Evolutionary conservation across 345 rosid species (phyloP), one percentile per base, ranked within the genome.

Genomic region (Mangifera indica): DNA sequence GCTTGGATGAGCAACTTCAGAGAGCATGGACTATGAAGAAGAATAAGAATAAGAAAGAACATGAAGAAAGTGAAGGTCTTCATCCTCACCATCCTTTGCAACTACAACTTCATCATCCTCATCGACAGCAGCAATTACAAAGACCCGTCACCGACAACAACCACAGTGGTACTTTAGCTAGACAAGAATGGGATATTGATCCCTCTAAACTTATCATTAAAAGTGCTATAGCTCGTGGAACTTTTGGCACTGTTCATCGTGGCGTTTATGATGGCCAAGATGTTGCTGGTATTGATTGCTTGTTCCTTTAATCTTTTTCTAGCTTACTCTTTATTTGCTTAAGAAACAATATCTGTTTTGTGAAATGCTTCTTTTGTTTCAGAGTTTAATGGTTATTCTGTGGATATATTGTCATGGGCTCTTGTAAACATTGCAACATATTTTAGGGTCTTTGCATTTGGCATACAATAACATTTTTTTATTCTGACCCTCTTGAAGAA

Each of bases 111-210:
- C 71, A 46, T 1, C 72, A 45, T 0, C 49, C 22, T 1, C 59
- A 49, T 11, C 24, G 44, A 67, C 70, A 72, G 45, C 67, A 54
- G 56, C 75, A 54, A 18, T 76, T 71, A 22, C 74, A 72, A 25
- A 68, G 80, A 67, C 84, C 86, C 10, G 66, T 62, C 40, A 46
- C 56, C 46, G 77, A 66, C 57, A 74, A 46, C 72, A 69, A 54
- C 25, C 60, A 56, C 4, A 17, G 18, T 18, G 13, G 74, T 40
- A 63, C 62, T n/a, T 62, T 46, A 3, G 81, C 77, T 25, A 86
- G 93, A 62, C 91, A 86, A 83, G 99, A 88, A 66, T 95, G 97
- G 99, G 99, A 95, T 88, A 92, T 95, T 87, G 99, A 95, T 77
- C 99, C 98, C 69, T 86, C 91, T 69, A 91, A 91, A 86, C 98